These are phyloP conservation scores for Emericellopsis cladophorae DNA, from an alignment of 2,329 filamentous ascomycete genomes.

Conservation along the genomic window DNA sequence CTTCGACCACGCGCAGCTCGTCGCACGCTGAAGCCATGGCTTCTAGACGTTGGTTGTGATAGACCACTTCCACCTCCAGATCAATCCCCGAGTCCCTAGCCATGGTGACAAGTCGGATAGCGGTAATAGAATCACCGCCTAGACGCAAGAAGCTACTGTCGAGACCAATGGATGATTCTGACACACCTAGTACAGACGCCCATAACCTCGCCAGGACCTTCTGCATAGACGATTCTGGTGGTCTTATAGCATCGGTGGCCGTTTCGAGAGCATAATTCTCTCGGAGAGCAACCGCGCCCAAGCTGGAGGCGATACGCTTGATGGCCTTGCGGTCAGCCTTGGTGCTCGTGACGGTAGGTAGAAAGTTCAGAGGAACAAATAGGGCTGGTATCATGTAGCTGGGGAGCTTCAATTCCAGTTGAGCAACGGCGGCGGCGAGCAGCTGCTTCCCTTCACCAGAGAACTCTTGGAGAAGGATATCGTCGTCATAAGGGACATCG, in stretches of 20 bases:
- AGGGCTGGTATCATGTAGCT: conserved; percentile 6
- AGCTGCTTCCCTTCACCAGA: background rate
- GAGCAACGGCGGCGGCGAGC: background rate
- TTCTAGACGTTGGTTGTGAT: too few relatives aligned
- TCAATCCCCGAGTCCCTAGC: too few relatives aligned
- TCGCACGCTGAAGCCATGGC: background rate
- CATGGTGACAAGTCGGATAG: conserved; percentile 5
- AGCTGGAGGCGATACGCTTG: too few relatives aligned
- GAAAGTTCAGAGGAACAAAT: conserved; percentile 3
- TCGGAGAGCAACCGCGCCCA: background rate
- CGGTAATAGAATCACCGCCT: conserved; percentile 31
- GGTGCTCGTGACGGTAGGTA: conserved; percentile 4
- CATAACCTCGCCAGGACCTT: conserved; percentile 12
- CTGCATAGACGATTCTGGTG: conserved; percentile 6
- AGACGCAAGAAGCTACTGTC: conserved; percentile 27
- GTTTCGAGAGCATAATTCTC: background rate
- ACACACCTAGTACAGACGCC: conserved; percentile 4
- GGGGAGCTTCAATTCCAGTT: conserved; percentile 1
- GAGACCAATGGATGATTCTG: conserved; percentile 3
- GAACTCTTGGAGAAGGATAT: background rate
- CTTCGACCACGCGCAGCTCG: too few relatives aligned
- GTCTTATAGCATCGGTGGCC: background rate
- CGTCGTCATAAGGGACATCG: too few relatives aligned
- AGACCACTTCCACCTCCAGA: too few relatives aligned
- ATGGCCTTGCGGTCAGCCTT: background rate